These are phyloP conservation scores for Terfezia claveryi DNA, from an alignment of 495 filamentous ascomycete genomes.

Conservation along the genomic window DNA sequence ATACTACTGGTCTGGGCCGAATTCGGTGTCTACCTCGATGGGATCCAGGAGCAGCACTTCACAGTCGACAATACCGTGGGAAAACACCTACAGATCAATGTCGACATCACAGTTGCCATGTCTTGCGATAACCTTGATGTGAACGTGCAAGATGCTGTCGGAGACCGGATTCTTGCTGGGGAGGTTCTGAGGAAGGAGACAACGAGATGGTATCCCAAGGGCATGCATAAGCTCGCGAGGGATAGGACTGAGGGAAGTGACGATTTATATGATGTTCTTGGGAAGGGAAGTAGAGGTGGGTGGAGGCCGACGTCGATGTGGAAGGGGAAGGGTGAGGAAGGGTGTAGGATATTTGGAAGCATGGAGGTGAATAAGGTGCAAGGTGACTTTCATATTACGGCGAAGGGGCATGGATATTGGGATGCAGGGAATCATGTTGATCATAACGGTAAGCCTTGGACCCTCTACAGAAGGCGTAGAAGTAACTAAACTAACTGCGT, in stretches of 20 bases:
- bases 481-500: constrained; percentile 13
- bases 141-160: constrained; percentile 91
- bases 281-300: constrained; percentile 33
- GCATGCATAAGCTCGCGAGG: constrained; percentile 33
- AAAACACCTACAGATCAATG: constrained; percentile 71
- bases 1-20: constrained; percentile 53
- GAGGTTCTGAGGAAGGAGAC: constrained; percentile 48
- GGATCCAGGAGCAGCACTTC: constrained; percentile 69
- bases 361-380: constrained; percentile 89
- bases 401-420: constrained; percentile 77
- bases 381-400: constrained; percentile 96
- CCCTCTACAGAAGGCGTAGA: too few relatives aligned
- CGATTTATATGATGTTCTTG: constrained; percentile 51
- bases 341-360: constrained; percentile 78
- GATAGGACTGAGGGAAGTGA: constrained; percentile 42
- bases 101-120: constrained; percentile 89
- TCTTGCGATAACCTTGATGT: constrained; percentile 67
- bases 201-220: constrained; percentile 50
- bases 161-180: constrained; percentile 73
- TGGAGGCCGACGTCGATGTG: constrained; percentile 55
- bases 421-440: constrained; percentile 64
- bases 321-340: constrained; percentile 29
- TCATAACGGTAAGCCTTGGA: constrained; percentile 36
- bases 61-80: constrained; percentile 82
- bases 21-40: constrained; percentile 57